Evolutionary conservation across 805 yeast genomes (phyloP), one percentile per base, ranked within the genome.

Genomic region (Kuraishia borneana): DNA sequence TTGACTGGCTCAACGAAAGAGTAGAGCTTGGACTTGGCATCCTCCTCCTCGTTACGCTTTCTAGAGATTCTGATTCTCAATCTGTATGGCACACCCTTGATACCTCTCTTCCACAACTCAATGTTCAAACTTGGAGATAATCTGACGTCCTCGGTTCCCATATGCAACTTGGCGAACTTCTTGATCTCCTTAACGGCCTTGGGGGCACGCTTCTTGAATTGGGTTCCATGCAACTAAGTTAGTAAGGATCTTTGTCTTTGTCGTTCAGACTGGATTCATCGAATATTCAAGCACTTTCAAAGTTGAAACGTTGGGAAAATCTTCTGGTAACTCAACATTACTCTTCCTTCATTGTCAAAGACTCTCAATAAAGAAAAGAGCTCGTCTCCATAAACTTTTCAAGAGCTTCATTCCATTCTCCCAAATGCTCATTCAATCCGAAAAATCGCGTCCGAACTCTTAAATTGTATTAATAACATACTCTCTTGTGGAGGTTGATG

Each of bases 181-280:
- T 85, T 89, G 76, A 92, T 88, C 72, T 87, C 98, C 83, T 85
- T 92, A 73, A 89, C 92, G 60, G 99, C 98, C 66, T 74, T 84
- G 73, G 99, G 99, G 62, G 99, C 99, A 76, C 96, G 87, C 83
- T 83, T 83, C 80, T 92, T 92, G 95, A 89, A 92, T 72, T 85
- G 83, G 56, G 81, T 88, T 76, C 97, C 97, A 73, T 84, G 95
- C 66, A 87, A 83, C 94, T 82, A 59, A 26, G 34, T 26, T 25
- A 31, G 34, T 28, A 33, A 30, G 29, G 26, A 10, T 25, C 10
- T n/a, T n/a, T n/a, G n/a, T n/a, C n/a, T n/a, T n/a, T n/a, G n/a
- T 12, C 25, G 25, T 21, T 21, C 25, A 8, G 25, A 21, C 25
- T 21, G 10, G 14, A 27, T 27, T 8, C 8, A 27, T n/a, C 18